Percentiles rank a stretch among this genome's conserved stretches.
phyloP scores from a whole-genome alignment of 257 asterid genomes.

The Craterostigma plantagineum region DNA sequence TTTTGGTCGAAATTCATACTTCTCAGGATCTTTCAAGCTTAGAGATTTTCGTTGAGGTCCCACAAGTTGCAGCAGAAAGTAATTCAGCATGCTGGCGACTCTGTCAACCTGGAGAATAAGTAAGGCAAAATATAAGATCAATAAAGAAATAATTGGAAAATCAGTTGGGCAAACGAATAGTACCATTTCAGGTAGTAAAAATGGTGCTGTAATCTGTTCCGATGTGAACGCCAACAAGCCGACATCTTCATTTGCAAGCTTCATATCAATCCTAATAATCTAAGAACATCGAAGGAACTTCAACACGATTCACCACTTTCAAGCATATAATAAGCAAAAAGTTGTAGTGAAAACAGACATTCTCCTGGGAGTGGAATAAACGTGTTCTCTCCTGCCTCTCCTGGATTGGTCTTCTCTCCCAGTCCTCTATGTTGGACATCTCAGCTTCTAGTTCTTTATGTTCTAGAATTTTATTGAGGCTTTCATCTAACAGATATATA shows the following conservation, averaged over 20 bases:
- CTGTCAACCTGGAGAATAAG: constrained; percentile 64
- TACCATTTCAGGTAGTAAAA: constrained; percentile 95
- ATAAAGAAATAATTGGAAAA: constrained; percentile 11
- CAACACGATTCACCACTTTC: constrained; percentile 11
- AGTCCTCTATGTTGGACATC: constrained; percentile 81
- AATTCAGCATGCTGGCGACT: constrained; percentile 97
- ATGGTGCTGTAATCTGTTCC: constrained; percentile 85
- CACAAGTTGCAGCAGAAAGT: constrained; percentile 79
- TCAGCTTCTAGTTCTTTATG: constrained; percentile 90
- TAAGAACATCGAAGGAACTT: constrained; percentile 16
- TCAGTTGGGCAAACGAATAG: constrained; percentile 7
- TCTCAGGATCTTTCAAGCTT: constrained; percentile 87
- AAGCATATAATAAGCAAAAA: constrained; percentile 5
- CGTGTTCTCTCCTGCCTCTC: constrained; percentile 97
- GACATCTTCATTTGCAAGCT: constrained; percentile 95
- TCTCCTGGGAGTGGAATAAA: constrained; percentile 90
- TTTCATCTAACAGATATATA: constrained; percentile 86
- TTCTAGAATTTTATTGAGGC: constrained; percentile 94
- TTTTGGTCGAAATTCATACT: constrained; percentile 91
- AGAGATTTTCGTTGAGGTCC: constrained; percentile 97
- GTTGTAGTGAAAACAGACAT: constrained; percentile 31
- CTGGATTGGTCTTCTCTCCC: constrained; percentile 88
- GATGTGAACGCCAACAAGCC: constrained; percentile 85
- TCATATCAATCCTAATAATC: constrained; percentile 94
- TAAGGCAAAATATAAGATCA: constrained; percentile 4